phyloP scores from a whole-genome alignment of 108 stramenopile genomes.

The Schizochytrium sp. region DNA sequence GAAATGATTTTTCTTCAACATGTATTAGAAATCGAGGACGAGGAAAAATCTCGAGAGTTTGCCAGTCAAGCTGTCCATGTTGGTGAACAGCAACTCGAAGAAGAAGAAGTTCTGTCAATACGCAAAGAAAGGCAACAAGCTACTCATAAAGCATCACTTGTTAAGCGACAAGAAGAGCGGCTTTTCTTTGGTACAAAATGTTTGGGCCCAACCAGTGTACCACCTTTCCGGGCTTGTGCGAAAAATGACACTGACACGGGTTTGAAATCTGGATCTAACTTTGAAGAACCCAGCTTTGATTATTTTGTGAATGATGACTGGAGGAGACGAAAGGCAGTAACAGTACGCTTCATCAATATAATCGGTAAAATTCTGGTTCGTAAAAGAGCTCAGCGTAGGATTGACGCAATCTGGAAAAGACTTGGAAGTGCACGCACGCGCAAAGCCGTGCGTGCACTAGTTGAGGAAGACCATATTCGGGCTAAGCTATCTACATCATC shows the following conservation, averaged over 20 bases:
- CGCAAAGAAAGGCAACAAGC: neutral
- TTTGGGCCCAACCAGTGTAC: constrained; percentile 50
- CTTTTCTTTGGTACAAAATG: neutral
- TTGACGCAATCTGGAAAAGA: constrained; percentile 65
- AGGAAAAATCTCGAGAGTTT: constrained; percentile 71
- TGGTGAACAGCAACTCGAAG: constrained; percentile 66
- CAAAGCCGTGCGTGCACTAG: constrained; percentile 69
- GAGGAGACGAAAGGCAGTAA: constrained; percentile 68
- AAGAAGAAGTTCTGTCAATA: constrained; percentile 58
- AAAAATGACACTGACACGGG: constrained; percentile 4
- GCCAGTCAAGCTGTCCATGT: constrained; percentile 67
- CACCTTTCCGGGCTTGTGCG: constrained; percentile 61
- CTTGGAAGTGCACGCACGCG: constrained; percentile 52
- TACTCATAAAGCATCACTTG: too few species aligned
- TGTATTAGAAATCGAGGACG: constrained; percentile 67
- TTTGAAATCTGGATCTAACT: neutral
- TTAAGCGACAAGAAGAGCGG: neutral
- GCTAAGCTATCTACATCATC: neutral
- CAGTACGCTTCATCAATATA: constrained; percentile 65
- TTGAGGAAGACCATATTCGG: constrained; percentile 69
- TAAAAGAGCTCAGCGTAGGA: constrained; percentile 62
- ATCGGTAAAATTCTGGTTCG: constrained; percentile 66
- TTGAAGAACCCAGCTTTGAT: constrained; percentile 64
- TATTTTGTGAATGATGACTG: constrained; percentile 72
- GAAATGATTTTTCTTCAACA: constrained; percentile 76